Percentiles rank a stretch among this genome's conserved stretches.
These are phyloP conservation scores for Candida caryicola DNA, from an alignment of 805 yeast genomes.

Conservation along the genomic window DNA sequence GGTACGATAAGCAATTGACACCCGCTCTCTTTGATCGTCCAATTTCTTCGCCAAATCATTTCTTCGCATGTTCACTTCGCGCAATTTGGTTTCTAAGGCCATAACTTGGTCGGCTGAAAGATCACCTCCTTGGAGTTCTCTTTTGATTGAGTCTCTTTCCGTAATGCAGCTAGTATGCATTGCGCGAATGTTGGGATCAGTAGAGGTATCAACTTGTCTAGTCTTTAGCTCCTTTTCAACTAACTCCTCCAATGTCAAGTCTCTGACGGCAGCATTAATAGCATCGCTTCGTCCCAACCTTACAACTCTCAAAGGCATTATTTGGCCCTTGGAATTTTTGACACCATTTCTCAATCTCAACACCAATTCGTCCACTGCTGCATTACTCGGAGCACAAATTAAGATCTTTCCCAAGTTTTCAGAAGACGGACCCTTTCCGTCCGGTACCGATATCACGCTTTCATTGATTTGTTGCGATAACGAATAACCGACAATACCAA, in stretches of 20 bases:
- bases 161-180: conserved; percentile 51
- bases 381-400: conserved; percentile 97
- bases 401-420: conserved; percentile 51
- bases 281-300: conserved; percentile 90
- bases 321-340: conserved; percentile 49
- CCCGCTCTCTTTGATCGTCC: conserved; percentile 76
- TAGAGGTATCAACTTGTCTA: conserved; percentile 27
- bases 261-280: conserved; percentile 76
- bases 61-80: conserved; percentile 58
- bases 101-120: conserved; percentile 42
- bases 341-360: conserved; percentile 77
- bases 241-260: conserved; percentile 79
- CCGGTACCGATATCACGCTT: conserved; percentile 19
- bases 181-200: conserved; percentile 49
- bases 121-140: conserved; percentile 28
- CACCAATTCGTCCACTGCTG: conserved; percentile 96
- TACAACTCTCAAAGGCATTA: conserved; percentile 64
- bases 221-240: conserved; percentile 61
- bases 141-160: conserved; percentile 57
- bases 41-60: conserved; percentile 68
- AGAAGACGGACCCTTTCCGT: conserved; percentile 9
- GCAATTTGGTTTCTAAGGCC: conserved; percentile 47
- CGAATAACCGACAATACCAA: conserved; percentile 84
- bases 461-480: conserved; percentile 37
- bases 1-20: conserved; percentile 64